phyloP scores from a whole-genome alignment of 1,139 yeast species.

The Candida sp. region DNA sequence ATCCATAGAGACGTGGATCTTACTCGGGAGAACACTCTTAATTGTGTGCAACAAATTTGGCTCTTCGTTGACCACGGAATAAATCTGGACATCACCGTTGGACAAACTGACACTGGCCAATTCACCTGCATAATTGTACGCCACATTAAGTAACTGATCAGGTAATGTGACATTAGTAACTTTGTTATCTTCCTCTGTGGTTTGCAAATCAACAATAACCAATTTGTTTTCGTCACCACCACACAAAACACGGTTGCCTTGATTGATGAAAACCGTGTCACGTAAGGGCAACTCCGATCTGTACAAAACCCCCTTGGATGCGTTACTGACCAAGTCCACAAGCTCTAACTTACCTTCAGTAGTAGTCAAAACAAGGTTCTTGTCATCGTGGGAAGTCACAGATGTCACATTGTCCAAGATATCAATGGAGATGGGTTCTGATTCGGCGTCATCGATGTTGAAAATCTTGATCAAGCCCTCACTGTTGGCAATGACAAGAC shows the following conservation, averaged over 20 bases:
- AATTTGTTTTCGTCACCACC: conserved; percentile 82
- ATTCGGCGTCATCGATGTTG: conserved; percentile 45
- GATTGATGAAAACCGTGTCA: conserved; percentile 68
- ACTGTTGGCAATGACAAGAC: conserved; percentile 54
- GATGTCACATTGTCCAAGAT: conserved; percentile 47
- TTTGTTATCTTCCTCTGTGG: conserved; percentile 11
- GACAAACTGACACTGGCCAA: conserved; percentile 42
- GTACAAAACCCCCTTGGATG: conserved; percentile 29
- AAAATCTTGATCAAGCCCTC: conserved; percentile 57
- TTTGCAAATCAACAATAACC: conserved; percentile 50
- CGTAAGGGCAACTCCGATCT: conserved; percentile 68
- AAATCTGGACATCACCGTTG: conserved; percentile 70
- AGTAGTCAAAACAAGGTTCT: conserved; percentile 30
- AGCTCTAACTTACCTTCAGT: conserved; percentile 41
- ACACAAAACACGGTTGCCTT: conserved; percentile 68
- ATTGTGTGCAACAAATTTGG: conserved; percentile 46
- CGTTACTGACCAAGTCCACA: conserved; percentile 23
- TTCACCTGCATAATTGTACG: conserved; percentile 67
- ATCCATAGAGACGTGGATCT: conserved; percentile 40
- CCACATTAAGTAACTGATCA: conserved; percentile 62
- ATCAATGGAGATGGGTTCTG: conserved; percentile 61
- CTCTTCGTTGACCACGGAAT: conserved; percentile 54
- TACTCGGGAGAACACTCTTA: conserved; percentile 38
- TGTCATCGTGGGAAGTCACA: conserved; percentile 24
- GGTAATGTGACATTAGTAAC: conserved; percentile 33